Evolutionary conservation across 2,329 filamentous ascomycete genomes (phyloP).

Genomic region (Ophiostoma populinum): DNA sequence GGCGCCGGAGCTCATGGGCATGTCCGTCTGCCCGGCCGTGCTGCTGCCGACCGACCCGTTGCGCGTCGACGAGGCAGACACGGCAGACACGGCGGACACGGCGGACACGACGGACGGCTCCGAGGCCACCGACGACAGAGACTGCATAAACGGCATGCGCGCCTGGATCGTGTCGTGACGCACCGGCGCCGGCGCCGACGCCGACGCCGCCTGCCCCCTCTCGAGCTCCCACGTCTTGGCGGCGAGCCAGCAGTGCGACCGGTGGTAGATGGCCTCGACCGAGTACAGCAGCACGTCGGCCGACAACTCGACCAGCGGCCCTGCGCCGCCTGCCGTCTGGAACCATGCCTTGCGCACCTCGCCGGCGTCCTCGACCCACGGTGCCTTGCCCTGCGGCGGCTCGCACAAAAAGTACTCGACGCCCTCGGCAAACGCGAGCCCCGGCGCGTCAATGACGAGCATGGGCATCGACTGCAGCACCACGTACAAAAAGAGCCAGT

Average conservation of each 20-base stretch:
- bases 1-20: constrained; percentile 1
- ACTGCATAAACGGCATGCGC: constrained; percentile 5
- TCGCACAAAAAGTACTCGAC: constrained; percentile 74
- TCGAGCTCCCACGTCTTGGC: constrained; percentile 28
- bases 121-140: constrained; percentile 1
- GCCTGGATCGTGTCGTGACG: no score
- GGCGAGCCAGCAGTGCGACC: constrained; percentile 38
- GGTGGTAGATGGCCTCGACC: constrained; percentile 41
- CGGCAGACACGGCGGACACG: constrained; percentile 1
- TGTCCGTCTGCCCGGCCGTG: constrained; percentile 1
- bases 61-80: not conserved
- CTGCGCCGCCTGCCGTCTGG: constrained; percentile 46
- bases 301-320: constrained; percentile 38
- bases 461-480: constrained; percentile 63
- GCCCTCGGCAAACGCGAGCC: constrained; percentile 47
- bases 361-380: constrained; percentile 53
- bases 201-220: constrained; percentile 20
- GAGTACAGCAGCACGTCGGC: constrained; percentile 43
- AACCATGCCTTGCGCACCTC: constrained; percentile 56
- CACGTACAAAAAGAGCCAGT: constrained; percentile 70
- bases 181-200: constrained; percentile 1
- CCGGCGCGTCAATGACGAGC: constrained; percentile 59
- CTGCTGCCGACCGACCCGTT: not conserved
- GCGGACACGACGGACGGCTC: constrained; percentile 1
- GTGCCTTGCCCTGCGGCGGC: constrained; percentile 51